Conservation (phyloP, 495 filamentous ascomycete genomes). For the Darksidea phi region DNA sequence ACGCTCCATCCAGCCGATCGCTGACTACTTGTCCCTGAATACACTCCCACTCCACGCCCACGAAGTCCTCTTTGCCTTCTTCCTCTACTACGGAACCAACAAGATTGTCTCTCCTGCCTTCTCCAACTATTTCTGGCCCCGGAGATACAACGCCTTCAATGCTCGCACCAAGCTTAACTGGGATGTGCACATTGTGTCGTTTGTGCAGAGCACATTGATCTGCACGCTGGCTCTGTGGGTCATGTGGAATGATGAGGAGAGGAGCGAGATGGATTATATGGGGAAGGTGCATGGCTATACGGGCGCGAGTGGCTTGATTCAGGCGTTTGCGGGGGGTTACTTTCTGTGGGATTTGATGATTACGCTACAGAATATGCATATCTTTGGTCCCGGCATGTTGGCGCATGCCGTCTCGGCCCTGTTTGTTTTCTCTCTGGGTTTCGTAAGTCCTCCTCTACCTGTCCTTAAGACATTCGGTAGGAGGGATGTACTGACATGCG, state of each 20-base stretch:
- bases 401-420: slow-evolving; percentile 86
- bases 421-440: slow-evolving; percentile 84
- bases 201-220: slow-evolving; percentile 84
- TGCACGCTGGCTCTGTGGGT: slow-evolving; percentile 76
- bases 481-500: slow-evolving; percentile 37
- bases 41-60: slow-evolving; percentile 84
- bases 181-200: slow-evolving; percentile 93
- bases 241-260: slow-evolving; percentile 75
- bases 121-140: slow-evolving; percentile 67
- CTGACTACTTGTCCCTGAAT: slow-evolving; percentile 59
- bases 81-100: slow-evolving; percentile 75
- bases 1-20: slow-evolving; percentile 56
- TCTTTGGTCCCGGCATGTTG: slow-evolving; percentile 87
- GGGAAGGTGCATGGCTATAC: slow-evolving; percentile 91
- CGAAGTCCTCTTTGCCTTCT: slow-evolving; percentile 73
- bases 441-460: slow-evolving; percentile 60
- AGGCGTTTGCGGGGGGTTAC: slow-evolving; percentile 86
- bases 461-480: slow-evolving; percentile 55
- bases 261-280: slow-evolving; percentile 65
- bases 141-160: slow-evolving; percentile 65
- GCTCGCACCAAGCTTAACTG: slow-evolving; percentile 78
- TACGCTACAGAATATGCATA: slow-evolving; percentile 64
- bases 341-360: slow-evolving; percentile 90
- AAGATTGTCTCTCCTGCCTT: slow-evolving; percentile 70
- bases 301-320: slow-evolving; percentile 74